These are phyloP conservation scores for Xerocomus brunneocitrinus DNA, from an alignment of 768 basidiomycete genomes.

Conservation along the genomic window DNA sequence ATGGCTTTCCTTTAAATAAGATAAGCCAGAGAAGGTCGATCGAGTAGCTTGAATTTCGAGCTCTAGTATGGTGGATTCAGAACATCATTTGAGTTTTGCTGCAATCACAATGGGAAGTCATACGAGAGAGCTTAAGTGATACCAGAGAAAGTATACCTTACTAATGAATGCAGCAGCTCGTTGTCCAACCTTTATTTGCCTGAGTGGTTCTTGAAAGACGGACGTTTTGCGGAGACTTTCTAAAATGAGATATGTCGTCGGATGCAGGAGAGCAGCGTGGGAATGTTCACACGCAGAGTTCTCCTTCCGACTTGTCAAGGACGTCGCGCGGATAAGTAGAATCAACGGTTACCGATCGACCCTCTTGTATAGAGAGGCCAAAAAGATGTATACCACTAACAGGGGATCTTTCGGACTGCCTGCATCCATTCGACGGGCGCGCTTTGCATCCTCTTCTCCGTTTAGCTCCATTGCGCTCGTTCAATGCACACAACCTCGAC, in stretches of 20 bases:
- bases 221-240: slow-evolving; percentile 12
- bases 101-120: neutral
- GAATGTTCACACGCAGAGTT: slow-evolving; percentile 1
- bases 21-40: too few species aligned
- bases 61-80: too few species aligned
- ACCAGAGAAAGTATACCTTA: neutral
- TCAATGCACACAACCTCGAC: neutral
- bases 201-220: neutral
- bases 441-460: neutral
- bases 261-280: slow-evolving; percentile 1
- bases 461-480: neutral
- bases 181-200: neutral
- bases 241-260: slow-evolving; percentile 20
- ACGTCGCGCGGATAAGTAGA: neutral
- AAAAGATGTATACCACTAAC: slow-evolving; percentile 1
- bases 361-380: neutral
- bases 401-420: neutral
- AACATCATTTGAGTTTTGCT: too few species aligned
- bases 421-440: slow-evolving; percentile 6
- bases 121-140: too few species aligned
- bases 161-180: too few species aligned
- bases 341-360: neutral
- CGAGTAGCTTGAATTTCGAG: too few species aligned
- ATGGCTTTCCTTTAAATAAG: too few species aligned
- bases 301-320: neutral